Evolutionary conservation across 371 early-diverging fungal genomes (phyloP).

Genomic region (Mucor plumbeus): DNA sequence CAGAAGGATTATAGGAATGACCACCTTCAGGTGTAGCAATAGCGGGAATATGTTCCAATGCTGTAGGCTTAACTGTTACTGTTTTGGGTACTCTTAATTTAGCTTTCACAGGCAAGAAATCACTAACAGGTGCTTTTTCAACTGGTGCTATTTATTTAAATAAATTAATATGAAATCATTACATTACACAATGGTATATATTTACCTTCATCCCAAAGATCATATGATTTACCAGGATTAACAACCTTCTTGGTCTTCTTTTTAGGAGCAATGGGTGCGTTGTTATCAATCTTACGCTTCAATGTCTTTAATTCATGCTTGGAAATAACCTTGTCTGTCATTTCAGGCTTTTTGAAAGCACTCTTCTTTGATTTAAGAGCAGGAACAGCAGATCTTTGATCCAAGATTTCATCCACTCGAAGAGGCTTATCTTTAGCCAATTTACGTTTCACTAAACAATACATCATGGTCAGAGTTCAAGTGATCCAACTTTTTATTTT

Average conservation of each 20-base stretch:
- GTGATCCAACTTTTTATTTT: neutral
- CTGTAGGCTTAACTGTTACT: constrained; percentile 52
- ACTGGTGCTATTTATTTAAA: neutral
- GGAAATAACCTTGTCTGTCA: constrained; percentile 25
- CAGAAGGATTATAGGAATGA: constrained; percentile 88
- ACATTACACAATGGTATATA: neutral
- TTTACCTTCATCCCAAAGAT: constrained; percentile 59
- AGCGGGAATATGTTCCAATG: constrained; percentile 59
- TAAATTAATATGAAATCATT: neutral
- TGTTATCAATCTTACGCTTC: constrained; percentile 35
- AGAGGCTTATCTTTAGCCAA: constrained; percentile 63
- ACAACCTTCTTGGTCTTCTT: constrained; percentile 35
- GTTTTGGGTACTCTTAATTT: constrained; percentile 61
- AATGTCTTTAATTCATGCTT: constrained; percentile 28
- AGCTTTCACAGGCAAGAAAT: constrained; percentile 14
- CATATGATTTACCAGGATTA: constrained; percentile 40
- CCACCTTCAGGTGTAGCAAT: constrained; percentile 84
- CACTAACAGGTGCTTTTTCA: constrained; percentile 15
- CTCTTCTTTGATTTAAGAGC: constrained; percentile 42
- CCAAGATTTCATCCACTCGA: constrained; percentile 81
- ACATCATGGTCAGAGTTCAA: constrained; percentile 1
- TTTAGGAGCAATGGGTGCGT: constrained; percentile 22
- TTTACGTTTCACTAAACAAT: constrained; percentile 33
- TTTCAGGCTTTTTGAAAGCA: constrained; percentile 29
- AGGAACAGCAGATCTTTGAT: constrained; percentile 65